Conservation (phyloP, 306 rosid species). For the Cyamopsis tetragonoloba region DNA sequence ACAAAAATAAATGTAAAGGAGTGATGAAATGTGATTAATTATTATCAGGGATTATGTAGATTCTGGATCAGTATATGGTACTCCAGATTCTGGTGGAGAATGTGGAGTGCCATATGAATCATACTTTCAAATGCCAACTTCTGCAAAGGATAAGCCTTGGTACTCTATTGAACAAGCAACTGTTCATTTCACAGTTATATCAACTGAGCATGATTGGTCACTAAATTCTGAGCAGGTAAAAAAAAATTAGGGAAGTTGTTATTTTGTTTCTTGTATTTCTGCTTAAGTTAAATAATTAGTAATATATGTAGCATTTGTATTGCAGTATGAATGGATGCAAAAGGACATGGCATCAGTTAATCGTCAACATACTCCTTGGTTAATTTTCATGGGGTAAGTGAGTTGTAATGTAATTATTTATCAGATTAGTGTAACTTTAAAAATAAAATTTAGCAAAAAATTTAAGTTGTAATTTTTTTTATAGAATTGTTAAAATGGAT, state of each 20-base stretch:
- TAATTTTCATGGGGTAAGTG: conserved; percentile 71
- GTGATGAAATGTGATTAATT: neutral
- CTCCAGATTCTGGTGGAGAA: conserved; percentile 94
- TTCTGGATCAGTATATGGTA: conserved; percentile 52
- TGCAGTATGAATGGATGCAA: conserved; percentile 74
- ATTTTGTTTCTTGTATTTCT: neutral
- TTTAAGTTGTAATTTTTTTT: too few relatives aligned
- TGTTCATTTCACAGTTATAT: conserved; percentile 72
- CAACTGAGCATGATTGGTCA: conserved; percentile 81
- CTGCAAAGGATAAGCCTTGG: conserved; percentile 83
- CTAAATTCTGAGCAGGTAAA: conserved; percentile 65
- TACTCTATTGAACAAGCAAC: conserved; percentile 79
- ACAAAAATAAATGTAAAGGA: neutral
- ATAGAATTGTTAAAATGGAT: too few relatives aligned
- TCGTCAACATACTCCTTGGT: conserved; percentile 78
- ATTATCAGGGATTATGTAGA: conserved; percentile 55
- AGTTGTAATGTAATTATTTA: too few relatives aligned
- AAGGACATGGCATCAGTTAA: conserved; percentile 78
- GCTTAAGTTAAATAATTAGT: neutral
- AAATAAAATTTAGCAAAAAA: too few relatives aligned
- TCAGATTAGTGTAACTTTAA: too few relatives aligned
- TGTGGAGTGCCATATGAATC: conserved; percentile 88
- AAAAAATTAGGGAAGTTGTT: neutral
- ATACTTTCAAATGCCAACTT: conserved; percentile 78
- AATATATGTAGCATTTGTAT: neutral